A percentile compares a stretch with the other conserved stretches of the same genome.
Evolutionary conservation across 2,329 filamentous ascomycete species (phyloP).

Genomic region (Mycosphaerella sp.): DNA sequence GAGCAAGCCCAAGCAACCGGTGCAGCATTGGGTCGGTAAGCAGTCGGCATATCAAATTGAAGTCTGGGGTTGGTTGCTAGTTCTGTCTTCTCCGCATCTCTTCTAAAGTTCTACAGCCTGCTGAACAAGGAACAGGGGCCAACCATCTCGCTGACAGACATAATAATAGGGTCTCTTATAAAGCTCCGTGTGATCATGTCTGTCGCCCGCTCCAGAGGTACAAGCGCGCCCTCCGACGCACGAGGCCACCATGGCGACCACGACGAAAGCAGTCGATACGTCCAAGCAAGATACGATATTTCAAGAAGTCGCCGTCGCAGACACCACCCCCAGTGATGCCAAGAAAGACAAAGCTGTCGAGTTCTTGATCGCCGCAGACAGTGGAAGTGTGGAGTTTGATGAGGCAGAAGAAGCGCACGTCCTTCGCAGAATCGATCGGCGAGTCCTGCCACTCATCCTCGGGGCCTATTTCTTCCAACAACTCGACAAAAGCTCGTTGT

Average conservation of each 20-base stretch:
- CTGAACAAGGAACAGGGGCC: not conserved
- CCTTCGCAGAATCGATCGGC: conserved; percentile 45
- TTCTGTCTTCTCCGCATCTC: not conserved
- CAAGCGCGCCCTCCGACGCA: not conserved
- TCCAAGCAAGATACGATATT: not conserved
- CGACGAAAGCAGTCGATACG: not conserved
- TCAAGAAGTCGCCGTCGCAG: not conserved
- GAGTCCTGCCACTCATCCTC: conserved; percentile 50
- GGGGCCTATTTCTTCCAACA: conserved; percentile 57
- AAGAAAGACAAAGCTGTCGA: conserved; percentile 4
- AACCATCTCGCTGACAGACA: not conserved
- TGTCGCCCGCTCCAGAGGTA: not conserved
- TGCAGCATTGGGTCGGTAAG: not conserved
- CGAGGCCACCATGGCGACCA: not conserved
- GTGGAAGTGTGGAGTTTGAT: conserved; percentile 38
- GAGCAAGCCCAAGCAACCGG: not conserved
- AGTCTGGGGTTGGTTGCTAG: not conserved
- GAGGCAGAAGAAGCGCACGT: conserved; percentile 47
- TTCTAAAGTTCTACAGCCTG: not conserved
- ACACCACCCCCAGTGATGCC: not conserved
- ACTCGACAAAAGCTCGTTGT: conserved; percentile 53
- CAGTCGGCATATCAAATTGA: not conserved
- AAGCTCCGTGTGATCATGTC: not conserved
- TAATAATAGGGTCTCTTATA: not conserved
- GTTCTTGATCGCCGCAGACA: conserved; percentile 4